Evolutionary conservation across 31 red algal genomes (phyloP), one percentile per base, ranked within the genome.

Genomic region (Asparagopsis taxiformis): DNA sequence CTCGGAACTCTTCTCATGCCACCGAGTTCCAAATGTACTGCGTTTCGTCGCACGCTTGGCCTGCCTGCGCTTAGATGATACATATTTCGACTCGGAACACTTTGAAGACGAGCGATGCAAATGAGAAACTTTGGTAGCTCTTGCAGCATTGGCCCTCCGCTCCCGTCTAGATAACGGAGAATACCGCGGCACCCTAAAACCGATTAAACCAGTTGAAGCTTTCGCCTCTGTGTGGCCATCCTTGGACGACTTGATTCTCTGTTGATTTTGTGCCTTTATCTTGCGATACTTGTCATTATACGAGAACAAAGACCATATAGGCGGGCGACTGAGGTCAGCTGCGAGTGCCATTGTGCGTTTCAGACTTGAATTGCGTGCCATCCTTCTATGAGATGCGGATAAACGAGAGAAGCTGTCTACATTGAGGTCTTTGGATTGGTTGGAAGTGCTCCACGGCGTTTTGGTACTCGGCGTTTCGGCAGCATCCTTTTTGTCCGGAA

Each of bases 271-370:
- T 15, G 21, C 31, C 16, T 38, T 32, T 17, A 32, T 29, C 31
- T 32, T 32, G 31, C 58, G 0, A 32, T 62, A 62, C 51, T 56
- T 72, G 49, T 55, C 33, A 55, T 55, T 72, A 7, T 72, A 24
- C 30, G 68, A 35, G 36, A 72, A n/a, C 4, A 26, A 48, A 25
- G 68, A 55, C 68, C 68, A 72, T 17, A 72, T 33, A 11, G 48
- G 25, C 68, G 68, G 68, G 15, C 68, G 22, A 20, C 68, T 8
- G 25, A 72, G 20, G 6, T 72, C 68, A 29, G 22, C 19, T n/a
- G 68, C 68, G 22, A 72, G 43, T 5, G 49, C 64, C 41, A 72
- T 35, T 19, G 49, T 35, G 13, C 68, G 22, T 43, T 72, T 72
- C 22, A 72, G 31, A 49, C 68, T 55, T 16, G 68, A 34, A 35